These are phyloP conservation scores for Biscogniauxia marginata DNA, from an alignment of 2,329 filamentous ascomycete species.

Conservation along the genomic window DNA sequence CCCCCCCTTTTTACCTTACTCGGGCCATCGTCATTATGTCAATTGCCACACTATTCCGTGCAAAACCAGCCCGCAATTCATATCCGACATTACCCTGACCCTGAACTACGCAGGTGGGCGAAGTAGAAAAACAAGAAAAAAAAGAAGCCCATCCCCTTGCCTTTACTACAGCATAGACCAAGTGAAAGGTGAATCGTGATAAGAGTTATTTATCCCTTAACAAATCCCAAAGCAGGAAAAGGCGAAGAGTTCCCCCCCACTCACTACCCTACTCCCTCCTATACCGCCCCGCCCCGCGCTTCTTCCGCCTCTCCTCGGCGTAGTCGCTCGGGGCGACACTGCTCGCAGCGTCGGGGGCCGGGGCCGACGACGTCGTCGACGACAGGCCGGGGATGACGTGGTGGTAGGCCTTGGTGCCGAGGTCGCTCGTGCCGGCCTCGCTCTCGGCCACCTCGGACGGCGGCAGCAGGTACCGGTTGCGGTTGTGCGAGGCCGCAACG, in stretches of 20 bases:
- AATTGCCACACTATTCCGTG: too few relatives aligned
- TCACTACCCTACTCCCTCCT: constrained; percentile 1
- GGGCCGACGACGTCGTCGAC: constrained; percentile 2
- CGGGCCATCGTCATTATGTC: too few relatives aligned
- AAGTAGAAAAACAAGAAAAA: background rate
- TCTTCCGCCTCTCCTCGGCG: constrained; percentile 44
- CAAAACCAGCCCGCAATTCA: too few relatives aligned
- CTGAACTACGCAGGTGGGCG: background rate
- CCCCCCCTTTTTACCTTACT: too few relatives aligned
- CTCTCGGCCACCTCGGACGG: constrained; percentile 39
- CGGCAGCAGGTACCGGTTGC: constrained; percentile 30
- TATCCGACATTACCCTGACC: too few relatives aligned
- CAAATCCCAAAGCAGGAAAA: background rate
- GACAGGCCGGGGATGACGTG: constrained; percentile 55
- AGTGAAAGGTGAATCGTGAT: too few relatives aligned
- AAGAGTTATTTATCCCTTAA: too few relatives aligned
- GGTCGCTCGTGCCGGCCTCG: constrained; percentile 44
- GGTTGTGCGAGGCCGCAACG: constrained; percentile 8
- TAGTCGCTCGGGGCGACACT: constrained; percentile 35
- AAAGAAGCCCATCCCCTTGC: background rate
- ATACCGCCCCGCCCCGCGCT: constrained; percentile 30
- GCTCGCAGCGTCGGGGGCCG: constrained; percentile 18
- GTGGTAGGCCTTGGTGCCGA: constrained; percentile 58
- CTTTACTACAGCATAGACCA: too few relatives aligned
- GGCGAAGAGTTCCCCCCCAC: background rate